Base-by-base conservation (phyloP, 371 early-diverging fungal species). In the Mortierella sp. region DNA sequence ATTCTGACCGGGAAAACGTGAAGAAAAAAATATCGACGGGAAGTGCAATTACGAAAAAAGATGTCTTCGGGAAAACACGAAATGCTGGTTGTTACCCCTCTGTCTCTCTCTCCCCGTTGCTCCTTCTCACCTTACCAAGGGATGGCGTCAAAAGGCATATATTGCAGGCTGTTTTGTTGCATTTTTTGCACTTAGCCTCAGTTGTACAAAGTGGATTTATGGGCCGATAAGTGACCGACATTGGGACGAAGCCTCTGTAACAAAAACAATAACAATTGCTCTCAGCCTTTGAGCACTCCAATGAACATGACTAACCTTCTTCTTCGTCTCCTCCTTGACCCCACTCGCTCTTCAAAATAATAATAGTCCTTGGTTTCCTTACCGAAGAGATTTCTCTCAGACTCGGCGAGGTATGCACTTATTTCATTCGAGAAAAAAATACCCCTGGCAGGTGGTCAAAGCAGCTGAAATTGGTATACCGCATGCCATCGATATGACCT, bases 311-410 rank as follows among this genome's bases (percentile, higher is more conserved):
- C 68, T 68, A 68, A 68, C 68, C 68, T 68, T 68, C 68, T 68
- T 68, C 68, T 65, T 54, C 38, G 14, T 52, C 50, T 50, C 34
- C 55, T 42, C 38, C 54, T 73, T 38, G 54, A n/a, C 54, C 54
- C 21, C 55, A 34, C 24, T 42, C 34, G 55, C 47, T 14, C 16
- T 45, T 14, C 2, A n/a, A 16, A 8, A 47, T 7, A 28, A 31
- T 8, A 45, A 60, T 63, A 63, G 75, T 93, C 28, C 89, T 96
- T 28, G 95, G 92, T 54, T 89, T 91, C 65, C 91, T 94, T 28
- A 88, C 88, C 3, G 88, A 88, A 71, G 84, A 88, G 44, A 91
- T 93, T 24, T 80, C 85, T 26, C 38, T 77, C 19, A 50, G 85
- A 24, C 70, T 80, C 44, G 94, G 92, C 16, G 89, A 91, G 76